phyloP scores from a whole-genome alignment of 1,284 basidiomycete genomes.

The Amanita bisporigera region DNA sequence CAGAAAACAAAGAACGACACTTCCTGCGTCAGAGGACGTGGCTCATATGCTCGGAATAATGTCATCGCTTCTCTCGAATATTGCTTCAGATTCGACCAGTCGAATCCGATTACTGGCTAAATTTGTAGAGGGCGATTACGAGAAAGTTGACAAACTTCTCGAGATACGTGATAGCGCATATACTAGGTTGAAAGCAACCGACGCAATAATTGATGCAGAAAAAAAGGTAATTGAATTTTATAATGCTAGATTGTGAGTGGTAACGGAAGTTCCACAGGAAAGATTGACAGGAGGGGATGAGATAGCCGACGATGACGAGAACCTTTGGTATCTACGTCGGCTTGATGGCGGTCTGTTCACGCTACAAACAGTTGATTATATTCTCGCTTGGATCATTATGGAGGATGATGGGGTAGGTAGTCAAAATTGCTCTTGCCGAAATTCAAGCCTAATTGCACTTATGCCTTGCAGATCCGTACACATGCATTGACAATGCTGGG shows the following conservation, averaged over 20 bases:
- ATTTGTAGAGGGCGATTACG: conserved; percentile 91
- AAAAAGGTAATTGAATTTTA: conserved; percentile 56
- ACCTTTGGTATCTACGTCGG: conserved; percentile 81
- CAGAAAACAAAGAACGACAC: conserved; percentile 65
- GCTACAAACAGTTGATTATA: conserved; percentile 91
- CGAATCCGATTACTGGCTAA: conserved; percentile 90
- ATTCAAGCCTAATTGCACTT: neutral
- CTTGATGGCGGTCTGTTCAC: conserved; percentile 89
- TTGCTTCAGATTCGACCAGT: conserved; percentile 82
- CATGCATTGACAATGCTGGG: conserved; percentile 79
- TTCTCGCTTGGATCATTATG: conserved; percentile 95
- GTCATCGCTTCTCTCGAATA: conserved; percentile 87
- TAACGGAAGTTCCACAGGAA: conserved; percentile 46
- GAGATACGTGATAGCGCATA: conserved; percentile 82
- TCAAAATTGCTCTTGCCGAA: neutral
- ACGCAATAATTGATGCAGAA: conserved; percentile 69
- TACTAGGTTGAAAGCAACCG: conserved; percentile 60
- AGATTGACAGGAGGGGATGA: conserved; percentile 64
- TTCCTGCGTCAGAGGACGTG: conserved; percentile 79
- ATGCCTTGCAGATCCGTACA: conserved; percentile 60
- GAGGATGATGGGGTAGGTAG: conserved; percentile 93
- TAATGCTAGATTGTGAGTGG: neutral
- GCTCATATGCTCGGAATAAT: conserved; percentile 90
- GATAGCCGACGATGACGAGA: conserved; percentile 67
- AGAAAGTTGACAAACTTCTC: conserved; percentile 91